phyloP scores from a whole-genome alignment of 108 stramenopile species.

The Schizochytrium sp. region DNA sequence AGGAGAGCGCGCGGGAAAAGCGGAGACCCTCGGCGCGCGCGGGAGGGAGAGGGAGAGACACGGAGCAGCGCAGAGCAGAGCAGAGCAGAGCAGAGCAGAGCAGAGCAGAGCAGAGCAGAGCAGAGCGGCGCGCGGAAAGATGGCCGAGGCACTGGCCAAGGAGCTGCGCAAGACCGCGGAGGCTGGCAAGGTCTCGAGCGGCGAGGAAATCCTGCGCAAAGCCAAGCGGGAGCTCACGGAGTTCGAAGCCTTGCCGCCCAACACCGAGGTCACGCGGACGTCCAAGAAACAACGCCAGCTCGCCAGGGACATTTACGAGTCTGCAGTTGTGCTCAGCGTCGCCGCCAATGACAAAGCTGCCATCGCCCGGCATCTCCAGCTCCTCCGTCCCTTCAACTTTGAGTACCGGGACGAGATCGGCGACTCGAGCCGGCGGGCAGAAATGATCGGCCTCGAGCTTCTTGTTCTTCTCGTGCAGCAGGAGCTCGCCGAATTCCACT shows the following conservation, averaged over 20 bases:
- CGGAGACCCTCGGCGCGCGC: too few relatives aligned
- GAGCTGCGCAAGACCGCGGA: constrained; percentile 6
- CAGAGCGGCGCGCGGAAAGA: neutral
- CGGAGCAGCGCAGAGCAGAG: too few relatives aligned
- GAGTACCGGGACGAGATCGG: neutral
- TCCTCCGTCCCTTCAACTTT: constrained; percentile 5
- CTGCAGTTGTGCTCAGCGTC: neutral
- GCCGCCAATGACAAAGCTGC: neutral
- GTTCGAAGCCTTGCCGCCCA: constrained; percentile 2
- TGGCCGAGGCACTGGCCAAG: constrained; percentile 3
- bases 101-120: neutral
- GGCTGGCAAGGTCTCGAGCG: constrained; percentile 6
- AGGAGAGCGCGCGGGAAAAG: too few relatives aligned
- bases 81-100: too few relatives aligned
- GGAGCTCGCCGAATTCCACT: constrained; percentile 6
- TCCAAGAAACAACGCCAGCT: constrained; percentile 2
- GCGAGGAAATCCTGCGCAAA: constrained; percentile 7
- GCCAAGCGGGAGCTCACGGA: neutral
- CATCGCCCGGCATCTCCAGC: neutral
- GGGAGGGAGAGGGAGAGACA: too few relatives aligned
- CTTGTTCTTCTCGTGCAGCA: neutral
- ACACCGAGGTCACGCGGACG: neutral
- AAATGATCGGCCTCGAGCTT: constrained; percentile 13
- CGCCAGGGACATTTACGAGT: neutral
- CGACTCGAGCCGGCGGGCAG: neutral